Evolutionary conservation across 139 green algal genomes (phyloP), one percentile per base, ranked within the genome.

Genomic region (Spirogloea muscicola): DNA sequence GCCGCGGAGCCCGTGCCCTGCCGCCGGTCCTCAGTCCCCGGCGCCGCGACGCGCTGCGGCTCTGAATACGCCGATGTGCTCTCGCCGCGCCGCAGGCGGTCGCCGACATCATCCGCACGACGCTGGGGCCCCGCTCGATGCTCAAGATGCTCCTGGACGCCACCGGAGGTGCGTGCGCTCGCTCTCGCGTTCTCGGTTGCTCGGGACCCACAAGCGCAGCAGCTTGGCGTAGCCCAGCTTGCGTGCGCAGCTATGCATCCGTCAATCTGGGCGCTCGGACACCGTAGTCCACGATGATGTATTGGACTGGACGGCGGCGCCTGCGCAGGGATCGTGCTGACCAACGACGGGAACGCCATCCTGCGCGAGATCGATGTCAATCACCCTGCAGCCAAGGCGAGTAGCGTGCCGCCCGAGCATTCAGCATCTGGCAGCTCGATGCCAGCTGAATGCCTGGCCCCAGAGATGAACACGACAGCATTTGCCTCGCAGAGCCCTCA

Each of bases 71-170:
- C 49, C 6, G 25, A n/a, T 42, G 1, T 33, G 29, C 31, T 42
- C 29, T 5, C n/a, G 31, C 57, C 57, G 39, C 2, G 3, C 49
- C 49, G 27, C 65, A 77, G 75, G 92, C 94, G 3, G 94, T 99
- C 1, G 86, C 94, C 6, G 94, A 98, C 77, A 97, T 99, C 68
- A 94, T 99, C 49, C 84, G 94, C 3, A 98, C 94, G 0, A 99
- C 94, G 7, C 80, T 99, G 29, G 94, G 94, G 0, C 94, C 94
- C 3, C 86, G 93, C 1, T 93, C 92, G 5, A 99, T 99, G 94
- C 75, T 98, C 0, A 99, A 99, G 73, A 99, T 99, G 94, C 76
- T 99, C 42, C 88, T 99, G n/a, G 94, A 99, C 79, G 89, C 93
- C 18, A 91, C 88, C 42, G 94, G 94, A 80, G 89, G 89, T 94